A percentile compares a stretch with the other conserved stretches of the same genome.
Conservation (phyloP, 106 monocot species). For the Dioscorea zingiberensis region DNA sequence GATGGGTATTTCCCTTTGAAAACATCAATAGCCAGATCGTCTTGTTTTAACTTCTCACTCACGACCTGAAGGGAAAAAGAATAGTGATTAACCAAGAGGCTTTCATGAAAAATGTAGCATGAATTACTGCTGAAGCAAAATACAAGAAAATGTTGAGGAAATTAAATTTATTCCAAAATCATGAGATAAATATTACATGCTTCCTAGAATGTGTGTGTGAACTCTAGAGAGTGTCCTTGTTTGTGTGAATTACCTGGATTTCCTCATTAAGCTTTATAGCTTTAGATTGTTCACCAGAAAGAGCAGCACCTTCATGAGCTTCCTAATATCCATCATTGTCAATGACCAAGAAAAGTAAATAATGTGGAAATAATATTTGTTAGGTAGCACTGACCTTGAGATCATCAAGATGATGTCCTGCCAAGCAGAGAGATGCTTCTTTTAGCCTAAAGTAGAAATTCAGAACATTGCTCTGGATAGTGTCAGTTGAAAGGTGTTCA, state of each 20-base stretch:
- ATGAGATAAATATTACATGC: neutral
- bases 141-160: neutral
- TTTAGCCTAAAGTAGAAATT: constrained; percentile 33
- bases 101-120: too few relatives aligned
- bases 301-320: constrained; percentile 15
- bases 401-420: constrained; percentile 29
- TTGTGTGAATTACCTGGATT: constrained; percentile 32
- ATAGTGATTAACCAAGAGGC: neutral
- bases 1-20: constrained; percentile 12
- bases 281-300: constrained; percentile 27
- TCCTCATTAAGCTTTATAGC: constrained; percentile 16
- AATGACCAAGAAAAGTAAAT: constrained; percentile 1
- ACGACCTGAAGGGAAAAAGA: constrained; percentile 14
- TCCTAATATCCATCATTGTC: constrained; percentile 21
- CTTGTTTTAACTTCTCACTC: constrained; percentile 15
- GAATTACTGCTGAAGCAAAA: too few relatives aligned
- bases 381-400: constrained; percentile 29
- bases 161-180: neutral
- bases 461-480: constrained; percentile 9
- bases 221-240: too few relatives aligned
- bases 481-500: constrained; percentile 3
- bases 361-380: neutral
- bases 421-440: constrained; percentile 27
- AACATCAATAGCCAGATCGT: constrained; percentile 2
- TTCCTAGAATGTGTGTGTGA: neutral